These are phyloP conservation scores for Echinochloa phyllopogon DNA, from an alignment of 176 grass and related monocot species.

Conservation along the genomic window DNA sequence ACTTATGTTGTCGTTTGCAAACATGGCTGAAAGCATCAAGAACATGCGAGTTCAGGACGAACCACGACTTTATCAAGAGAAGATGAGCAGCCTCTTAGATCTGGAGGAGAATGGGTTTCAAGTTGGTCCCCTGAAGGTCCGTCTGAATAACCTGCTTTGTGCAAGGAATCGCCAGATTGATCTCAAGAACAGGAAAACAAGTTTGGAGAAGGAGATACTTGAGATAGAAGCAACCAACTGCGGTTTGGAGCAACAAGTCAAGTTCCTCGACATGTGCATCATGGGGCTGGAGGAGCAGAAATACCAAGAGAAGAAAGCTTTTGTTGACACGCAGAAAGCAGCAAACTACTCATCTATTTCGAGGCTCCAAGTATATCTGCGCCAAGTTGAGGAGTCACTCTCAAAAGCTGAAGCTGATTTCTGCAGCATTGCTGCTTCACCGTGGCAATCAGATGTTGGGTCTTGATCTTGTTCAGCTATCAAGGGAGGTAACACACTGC, in stretches of 20 bases:
- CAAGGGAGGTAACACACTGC: slow-evolving; percentile 7
- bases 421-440: slow-evolving; percentile 16
- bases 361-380: slow-evolving; percentile 29
- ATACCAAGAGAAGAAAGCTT: slow-evolving; percentile 22
- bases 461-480: neutral
- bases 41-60: slow-evolving; percentile 46
- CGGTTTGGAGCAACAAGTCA: slow-evolving; percentile 2
- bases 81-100: slow-evolving; percentile 37
- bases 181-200: slow-evolving; percentile 31
- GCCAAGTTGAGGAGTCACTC: slow-evolving; percentile 22
- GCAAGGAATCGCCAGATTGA: slow-evolving; percentile 32
- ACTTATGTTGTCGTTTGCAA: slow-evolving; percentile 53
- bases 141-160: slow-evolving; percentile 39
- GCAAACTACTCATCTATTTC: slow-evolving; percentile 9
- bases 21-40: slow-evolving; percentile 47
- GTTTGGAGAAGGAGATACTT: slow-evolving; percentile 22
- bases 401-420: slow-evolving; percentile 22
- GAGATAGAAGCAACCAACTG: slow-evolving; percentile 17
- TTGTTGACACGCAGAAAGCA: neutral
- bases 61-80: slow-evolving; percentile 39
- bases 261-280: slow-evolving; percentile 3
- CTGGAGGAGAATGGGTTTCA: slow-evolving; percentile 64
- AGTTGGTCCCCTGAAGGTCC: slow-evolving; percentile 36
- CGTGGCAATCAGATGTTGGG: slow-evolving; percentile 24
- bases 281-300: slow-evolving; percentile 17